These are phyloP conservation scores for Suillus lakei DNA, from an alignment of 768 basidiomycete species.

Conservation along the genomic window DNA sequence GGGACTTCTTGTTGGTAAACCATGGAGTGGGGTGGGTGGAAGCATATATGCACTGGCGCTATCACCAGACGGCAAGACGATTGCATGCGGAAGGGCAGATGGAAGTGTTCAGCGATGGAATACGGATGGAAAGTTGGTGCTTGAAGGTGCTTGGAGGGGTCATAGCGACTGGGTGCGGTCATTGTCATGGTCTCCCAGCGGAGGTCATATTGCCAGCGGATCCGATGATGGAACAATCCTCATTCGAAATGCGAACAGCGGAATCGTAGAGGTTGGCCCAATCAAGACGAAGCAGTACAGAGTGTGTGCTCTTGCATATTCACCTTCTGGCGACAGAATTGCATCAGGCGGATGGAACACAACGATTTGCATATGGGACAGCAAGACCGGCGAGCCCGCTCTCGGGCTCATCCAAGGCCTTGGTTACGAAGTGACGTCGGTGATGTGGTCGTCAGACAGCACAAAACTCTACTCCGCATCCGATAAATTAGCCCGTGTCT, in stretches of 20 bases:
- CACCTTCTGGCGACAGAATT: neutral
- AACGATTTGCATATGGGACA: neutral
- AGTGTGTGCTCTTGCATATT: neutral
- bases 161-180: neutral
- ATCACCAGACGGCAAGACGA: neutral
- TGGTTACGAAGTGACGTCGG: neutral
- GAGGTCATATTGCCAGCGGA: neutral
- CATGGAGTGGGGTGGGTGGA: neutral
- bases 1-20: neutral
- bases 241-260: neutral
- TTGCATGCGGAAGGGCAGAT: neutral
- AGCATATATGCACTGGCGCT: neutral
- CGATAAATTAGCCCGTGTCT: neutral
- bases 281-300: constrained; percentile 1
- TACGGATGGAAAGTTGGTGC: neutral
- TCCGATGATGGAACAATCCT: neutral
- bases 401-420: neutral
- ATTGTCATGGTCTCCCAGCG: neutral
- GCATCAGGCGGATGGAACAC: neutral
- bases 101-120: neutral
- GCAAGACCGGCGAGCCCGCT: neutral
- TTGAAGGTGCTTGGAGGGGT: neutral
- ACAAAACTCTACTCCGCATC: neutral
- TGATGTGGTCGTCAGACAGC: neutral
- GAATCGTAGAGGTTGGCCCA: neutral